A percentile compares a stretch with the other conserved stretches of the same genome.
phyloP scores from a whole-genome alignment of 345 rosid genomes.

The Moricandia moricandioides region DNA sequence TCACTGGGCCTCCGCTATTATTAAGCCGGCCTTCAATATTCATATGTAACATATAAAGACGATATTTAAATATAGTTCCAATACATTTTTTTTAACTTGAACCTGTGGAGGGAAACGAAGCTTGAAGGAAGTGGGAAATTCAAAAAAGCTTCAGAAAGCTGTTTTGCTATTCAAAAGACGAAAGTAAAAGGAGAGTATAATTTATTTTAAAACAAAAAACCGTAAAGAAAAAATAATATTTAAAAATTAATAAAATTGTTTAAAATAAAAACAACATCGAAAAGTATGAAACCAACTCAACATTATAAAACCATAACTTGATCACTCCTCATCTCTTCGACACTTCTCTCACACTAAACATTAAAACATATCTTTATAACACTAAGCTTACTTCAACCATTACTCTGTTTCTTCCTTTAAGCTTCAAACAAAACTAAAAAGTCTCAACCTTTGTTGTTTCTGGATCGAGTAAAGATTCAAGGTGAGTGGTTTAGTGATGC shows the following conservation, averaged over 20 bases:
- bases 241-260: neutral
- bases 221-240: neutral
- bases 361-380: conserved; percentile 14
- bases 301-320: conserved; percentile 37
- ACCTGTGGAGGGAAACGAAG: conserved; percentile 43
- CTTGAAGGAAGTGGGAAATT: conserved; percentile 44
- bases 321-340: conserved; percentile 25
- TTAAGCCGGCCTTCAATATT: conserved; percentile 30
- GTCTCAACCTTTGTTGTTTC: neutral
- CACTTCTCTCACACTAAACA: conserved; percentile 24
- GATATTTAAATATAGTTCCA: conserved; percentile 14
- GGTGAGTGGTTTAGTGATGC: conserved; percentile 70
- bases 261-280: conserved; percentile 16
- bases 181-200: conserved; percentile 39
- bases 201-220: conserved; percentile 5
- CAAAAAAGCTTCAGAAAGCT: conserved; percentile 46
- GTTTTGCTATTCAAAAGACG: conserved; percentile 38
- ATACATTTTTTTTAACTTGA: conserved; percentile 25
- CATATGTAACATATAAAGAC: conserved; percentile 9
- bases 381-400: conserved; percentile 11
- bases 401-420: conserved; percentile 8
- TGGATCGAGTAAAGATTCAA: conserved; percentile 38
- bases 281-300: conserved; percentile 37
- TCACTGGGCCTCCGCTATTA: conserved; percentile 25
- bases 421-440: conserved; percentile 12